Conservation (phyloP, 495 filamentous ascomycete genomes). For the Aspergillus hancockii region DNA sequence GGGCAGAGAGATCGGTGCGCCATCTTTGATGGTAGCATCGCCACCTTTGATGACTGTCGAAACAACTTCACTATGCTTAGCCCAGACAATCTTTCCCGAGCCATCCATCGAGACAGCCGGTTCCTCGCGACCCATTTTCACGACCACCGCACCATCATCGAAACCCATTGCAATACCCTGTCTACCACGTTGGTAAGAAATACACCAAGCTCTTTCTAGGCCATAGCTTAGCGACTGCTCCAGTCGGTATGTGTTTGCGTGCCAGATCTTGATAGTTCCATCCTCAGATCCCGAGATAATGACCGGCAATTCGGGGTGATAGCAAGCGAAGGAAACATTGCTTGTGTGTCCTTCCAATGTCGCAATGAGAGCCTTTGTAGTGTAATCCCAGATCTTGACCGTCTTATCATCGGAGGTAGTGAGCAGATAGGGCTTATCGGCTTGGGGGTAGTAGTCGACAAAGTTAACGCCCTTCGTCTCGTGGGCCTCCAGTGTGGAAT, state of each 20-base stretch:
- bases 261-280: constrained; percentile 97
- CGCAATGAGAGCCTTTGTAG: constrained; percentile 93
- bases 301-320: constrained; percentile 93
- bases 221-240: constrained; percentile 96
- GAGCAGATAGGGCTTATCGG: constrained; percentile 94
- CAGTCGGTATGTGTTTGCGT: constrained; percentile 92
- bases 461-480: constrained; percentile 98
- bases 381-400: constrained; percentile 98
- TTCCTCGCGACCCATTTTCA: constrained; percentile 96
- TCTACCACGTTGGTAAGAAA: constrained; percentile 88
- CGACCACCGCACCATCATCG: constrained; percentile 95
- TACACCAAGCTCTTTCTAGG: constrained; percentile 95
- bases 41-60: constrained; percentile 93
- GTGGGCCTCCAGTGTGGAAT: constrained; percentile 95
- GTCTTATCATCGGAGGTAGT: constrained; percentile 95
- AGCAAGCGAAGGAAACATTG: constrained; percentile 99
- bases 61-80: constrained; percentile 89
- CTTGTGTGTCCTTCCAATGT: constrained; percentile 96
- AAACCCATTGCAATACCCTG: constrained; percentile 96
- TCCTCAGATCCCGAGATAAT: constrained; percentile 99
- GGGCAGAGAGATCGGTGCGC: constrained; percentile 77
- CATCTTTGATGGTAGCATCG: constrained; percentile 82
- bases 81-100: constrained; percentile 94
- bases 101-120: constrained; percentile 96
- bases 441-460: constrained; percentile 95